phyloP scores from a whole-genome alignment of 371 early-diverging fungal genomes.

The Globomyces sp. region DNA sequence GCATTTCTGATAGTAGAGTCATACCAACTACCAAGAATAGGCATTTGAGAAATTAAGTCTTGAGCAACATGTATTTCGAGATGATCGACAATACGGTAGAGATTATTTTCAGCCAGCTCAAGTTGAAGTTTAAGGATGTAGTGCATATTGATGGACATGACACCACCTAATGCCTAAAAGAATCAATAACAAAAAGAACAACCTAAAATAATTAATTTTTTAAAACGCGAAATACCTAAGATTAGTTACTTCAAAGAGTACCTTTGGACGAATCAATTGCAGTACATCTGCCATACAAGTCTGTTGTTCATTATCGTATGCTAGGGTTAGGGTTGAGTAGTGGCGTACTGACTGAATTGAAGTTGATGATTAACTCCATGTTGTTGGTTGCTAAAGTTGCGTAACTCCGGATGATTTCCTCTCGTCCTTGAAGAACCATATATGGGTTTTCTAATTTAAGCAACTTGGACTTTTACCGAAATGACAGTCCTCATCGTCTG shows the following conservation, averaged over 20 bases:
- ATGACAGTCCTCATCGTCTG: constrained; percentile 23
- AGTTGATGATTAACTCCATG: constrained; percentile 27
- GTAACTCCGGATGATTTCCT: constrained; percentile 38
- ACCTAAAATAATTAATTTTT: too few relatives aligned
- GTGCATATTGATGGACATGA: constrained; percentile 40
- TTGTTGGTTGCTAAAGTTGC: constrained; percentile 31
- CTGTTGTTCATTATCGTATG: constrained; percentile 25
- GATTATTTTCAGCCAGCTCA: constrained; percentile 27
- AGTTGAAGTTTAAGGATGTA: constrained; percentile 42
- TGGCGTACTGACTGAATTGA: constrained; percentile 29
- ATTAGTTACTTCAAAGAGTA: not conserved
- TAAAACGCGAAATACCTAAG: not conserved
- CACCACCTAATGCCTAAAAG: constrained; percentile 33
- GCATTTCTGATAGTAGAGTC: constrained; percentile 33
- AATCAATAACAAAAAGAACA: too few relatives aligned
- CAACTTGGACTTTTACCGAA: not conserved
- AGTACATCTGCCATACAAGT: constrained; percentile 27
- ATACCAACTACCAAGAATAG: constrained; percentile 40
- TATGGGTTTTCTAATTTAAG: constrained; percentile 34
- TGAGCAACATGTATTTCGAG: constrained; percentile 37
- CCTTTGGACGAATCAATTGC: constrained; percentile 39
- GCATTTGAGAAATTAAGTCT: constrained; percentile 38
- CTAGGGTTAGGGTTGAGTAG: not conserved
- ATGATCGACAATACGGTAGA: constrained; percentile 37
- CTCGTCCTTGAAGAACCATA: constrained; percentile 35